A percentile compares a stretch with the other conserved stretches of the same genome.
These are phyloP conservation scores for Suillus alpinus DNA, from an alignment of 768 basidiomycete species.

Conservation along the genomic window DNA sequence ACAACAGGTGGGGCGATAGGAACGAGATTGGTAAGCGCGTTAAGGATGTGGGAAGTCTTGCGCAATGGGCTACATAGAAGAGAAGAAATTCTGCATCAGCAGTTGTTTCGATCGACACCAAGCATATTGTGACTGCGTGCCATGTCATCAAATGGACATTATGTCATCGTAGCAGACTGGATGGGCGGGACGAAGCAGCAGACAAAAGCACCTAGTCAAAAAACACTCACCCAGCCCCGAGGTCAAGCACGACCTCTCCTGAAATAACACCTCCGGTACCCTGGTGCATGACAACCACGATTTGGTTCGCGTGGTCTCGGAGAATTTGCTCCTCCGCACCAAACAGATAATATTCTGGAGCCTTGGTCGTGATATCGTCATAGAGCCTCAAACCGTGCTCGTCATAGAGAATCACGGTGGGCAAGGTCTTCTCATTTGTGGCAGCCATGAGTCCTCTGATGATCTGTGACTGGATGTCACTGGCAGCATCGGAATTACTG, in stretches of 20 bases:
- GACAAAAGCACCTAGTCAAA: not conserved
- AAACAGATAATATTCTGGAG: conserved; percentile 88
- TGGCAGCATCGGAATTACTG: conserved; percentile 22
- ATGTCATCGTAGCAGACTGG: not conserved
- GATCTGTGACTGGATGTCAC: conserved; percentile 46
- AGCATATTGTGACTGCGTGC: not conserved
- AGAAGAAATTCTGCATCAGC: conserved; percentile 10
- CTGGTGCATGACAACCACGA: conserved; percentile 69
- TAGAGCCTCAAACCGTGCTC: conserved; percentile 83
- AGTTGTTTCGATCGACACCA: not conserved
- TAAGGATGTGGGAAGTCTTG: conserved; percentile 84
- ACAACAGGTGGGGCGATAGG: conserved; percentile 32
- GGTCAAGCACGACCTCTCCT: conserved; percentile 72
- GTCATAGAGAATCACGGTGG: conserved; percentile 84
- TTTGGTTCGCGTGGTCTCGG: conserved; percentile 66
- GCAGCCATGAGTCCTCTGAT: conserved; percentile 55
- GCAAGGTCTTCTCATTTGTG: conserved; percentile 57
- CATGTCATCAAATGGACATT: not conserved
- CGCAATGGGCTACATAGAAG: conserved; percentile 60
- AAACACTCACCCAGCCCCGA: conserved; percentile 85
- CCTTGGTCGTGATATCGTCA: conserved; percentile 79
- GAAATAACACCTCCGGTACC: conserved; percentile 25
- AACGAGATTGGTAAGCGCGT: conserved; percentile 60
- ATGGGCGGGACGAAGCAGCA: not conserved
- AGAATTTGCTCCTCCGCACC: conserved; percentile 85